A percentile compares a stretch with the other conserved stretches of the same genome.
Conservation (phyloP, 2,329 filamentous ascomycete genomes). For the Aspergillus texensis region DNA sequence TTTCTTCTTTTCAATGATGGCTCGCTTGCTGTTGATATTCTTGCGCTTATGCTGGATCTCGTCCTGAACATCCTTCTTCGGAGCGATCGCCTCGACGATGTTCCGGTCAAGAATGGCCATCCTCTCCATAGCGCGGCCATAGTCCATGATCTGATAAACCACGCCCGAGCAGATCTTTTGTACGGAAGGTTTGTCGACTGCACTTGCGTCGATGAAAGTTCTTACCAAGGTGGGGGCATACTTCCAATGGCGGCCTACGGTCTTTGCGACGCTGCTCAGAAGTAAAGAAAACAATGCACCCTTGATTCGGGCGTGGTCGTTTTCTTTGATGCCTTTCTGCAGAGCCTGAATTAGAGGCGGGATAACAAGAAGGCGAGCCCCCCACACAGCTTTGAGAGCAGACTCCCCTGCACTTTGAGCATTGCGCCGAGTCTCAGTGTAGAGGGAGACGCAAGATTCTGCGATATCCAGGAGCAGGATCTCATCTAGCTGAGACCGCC, state of each 20-base stretch:
- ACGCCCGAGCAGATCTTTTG: slow-evolving; percentile 83
- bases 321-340: slow-evolving; percentile 73
- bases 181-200: slow-evolving; percentile 91
- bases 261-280: slow-evolving; percentile 85
- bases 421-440: slow-evolving; percentile 92
- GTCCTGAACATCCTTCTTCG: slow-evolving; percentile 63
- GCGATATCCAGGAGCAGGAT: slow-evolving; percentile 81
- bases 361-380: slow-evolving; percentile 84
- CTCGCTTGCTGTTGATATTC: slow-evolving; percentile 74
- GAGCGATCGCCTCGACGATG: slow-evolving; percentile 71
- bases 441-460: slow-evolving; percentile 84
- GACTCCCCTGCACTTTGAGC: slow-evolving; percentile 92
- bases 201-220: slow-evolving; percentile 84
- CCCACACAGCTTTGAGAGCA: slow-evolving; percentile 86
- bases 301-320: slow-evolving; percentile 90
- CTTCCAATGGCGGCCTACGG: slow-evolving; percentile 88
- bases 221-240: slow-evolving; percentile 89
- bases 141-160: slow-evolving; percentile 85
- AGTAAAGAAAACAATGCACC: slow-evolving; percentile 89
- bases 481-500: slow-evolving; percentile 89
- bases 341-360: slow-evolving; percentile 81
- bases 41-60: slow-evolving; percentile 63
- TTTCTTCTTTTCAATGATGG: slow-evolving; percentile 82
- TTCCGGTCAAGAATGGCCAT: slow-evolving; percentile 79
- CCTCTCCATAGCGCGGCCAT: slow-evolving; percentile 83